Conservation (phyloP, 371 early-diverging fungal genomes). For the Mortierella sp. region DNA sequence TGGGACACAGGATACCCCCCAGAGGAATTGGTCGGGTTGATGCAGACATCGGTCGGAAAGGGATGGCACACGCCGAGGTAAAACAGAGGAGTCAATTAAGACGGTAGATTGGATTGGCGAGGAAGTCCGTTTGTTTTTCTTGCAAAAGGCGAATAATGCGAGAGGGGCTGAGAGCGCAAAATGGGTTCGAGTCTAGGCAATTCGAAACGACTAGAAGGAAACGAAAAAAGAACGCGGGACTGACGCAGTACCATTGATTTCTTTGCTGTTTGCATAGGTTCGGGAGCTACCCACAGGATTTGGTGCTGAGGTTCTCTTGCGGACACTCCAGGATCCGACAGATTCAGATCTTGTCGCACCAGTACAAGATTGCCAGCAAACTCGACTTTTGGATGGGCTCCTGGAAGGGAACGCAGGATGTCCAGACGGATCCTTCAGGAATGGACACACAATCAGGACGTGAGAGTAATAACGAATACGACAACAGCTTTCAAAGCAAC, state of each 20-base stretch:
- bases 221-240: background rate
- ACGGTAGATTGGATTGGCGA: background rate
- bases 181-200: background rate
- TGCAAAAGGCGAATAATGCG: background rate
- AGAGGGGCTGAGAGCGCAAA: background rate
- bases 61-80: constrained; percentile 76
- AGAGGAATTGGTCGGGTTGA: constrained; percentile 59
- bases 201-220: background rate
- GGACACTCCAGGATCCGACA: constrained; percentile 76
- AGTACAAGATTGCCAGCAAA: constrained; percentile 86
- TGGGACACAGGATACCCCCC: constrained; percentile 68
- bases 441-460: constrained; percentile 10
- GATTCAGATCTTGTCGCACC: constrained; percentile 83
- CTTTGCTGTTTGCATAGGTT: constrained; percentile 62
- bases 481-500: constrained; percentile 2
- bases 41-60: constrained; percentile 61
- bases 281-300: constrained; percentile 79
- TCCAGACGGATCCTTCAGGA: constrained; percentile 21
- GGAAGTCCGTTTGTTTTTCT: background rate
- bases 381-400: constrained; percentile 78
- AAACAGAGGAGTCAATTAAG: background rate
- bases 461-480: constrained; percentile 10
- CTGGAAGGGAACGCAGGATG: constrained; percentile 37
- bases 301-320: constrained; percentile 72
- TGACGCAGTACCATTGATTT: background rate